A percentile compares a stretch with the other conserved stretches of the same genome.
These are phyloP conservation scores for Somion occarium DNA, from an alignment of 1,284 basidiomycete species.

Conservation along the genomic window DNA sequence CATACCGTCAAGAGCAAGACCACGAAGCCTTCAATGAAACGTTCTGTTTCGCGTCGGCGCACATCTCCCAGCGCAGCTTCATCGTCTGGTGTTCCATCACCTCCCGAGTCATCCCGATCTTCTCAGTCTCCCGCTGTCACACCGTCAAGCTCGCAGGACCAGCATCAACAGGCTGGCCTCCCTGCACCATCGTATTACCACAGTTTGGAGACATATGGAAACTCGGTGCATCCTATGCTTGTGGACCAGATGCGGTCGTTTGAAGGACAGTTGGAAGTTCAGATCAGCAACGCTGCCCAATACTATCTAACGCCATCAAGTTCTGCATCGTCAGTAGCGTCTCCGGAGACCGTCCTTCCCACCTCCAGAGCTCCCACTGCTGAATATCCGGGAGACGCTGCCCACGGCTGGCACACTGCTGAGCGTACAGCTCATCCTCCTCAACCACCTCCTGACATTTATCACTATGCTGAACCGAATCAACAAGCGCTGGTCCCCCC, in stretches of 20 bases:
- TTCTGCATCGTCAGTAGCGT: neutral
- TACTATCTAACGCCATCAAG: neutral
- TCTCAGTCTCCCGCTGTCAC: constrained; percentile 17
- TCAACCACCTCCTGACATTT: neutral
- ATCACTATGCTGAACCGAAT: neutral
- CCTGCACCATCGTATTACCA: constrained; percentile 4
- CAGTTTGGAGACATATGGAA: constrained; percentile 22
- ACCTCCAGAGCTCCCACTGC: neutral
- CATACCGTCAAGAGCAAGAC: constrained; percentile 50
- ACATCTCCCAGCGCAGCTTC: constrained; percentile 15
- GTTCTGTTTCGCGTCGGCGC: constrained; percentile 15
- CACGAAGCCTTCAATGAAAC: constrained; percentile 13
- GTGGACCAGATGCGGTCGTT: constrained; percentile 56
- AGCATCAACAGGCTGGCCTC: neutral
- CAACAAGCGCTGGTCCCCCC: neutral
- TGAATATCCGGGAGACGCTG: neutral
- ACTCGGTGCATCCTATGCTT: constrained; percentile 50
- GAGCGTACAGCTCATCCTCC: neutral
- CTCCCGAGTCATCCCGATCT: constrained; percentile 10
- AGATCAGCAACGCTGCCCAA: constrained; percentile 29
- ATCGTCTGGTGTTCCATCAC: constrained; percentile 12
- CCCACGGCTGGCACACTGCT: neutral
- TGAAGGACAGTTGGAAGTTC: constrained; percentile 50
- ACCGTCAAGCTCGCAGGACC: constrained; percentile 7
- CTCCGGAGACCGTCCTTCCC: neutral